Conservation (phyloP, 2,329 filamentous ascomycete genomes). For the Colletotrichum lentis region DNA sequence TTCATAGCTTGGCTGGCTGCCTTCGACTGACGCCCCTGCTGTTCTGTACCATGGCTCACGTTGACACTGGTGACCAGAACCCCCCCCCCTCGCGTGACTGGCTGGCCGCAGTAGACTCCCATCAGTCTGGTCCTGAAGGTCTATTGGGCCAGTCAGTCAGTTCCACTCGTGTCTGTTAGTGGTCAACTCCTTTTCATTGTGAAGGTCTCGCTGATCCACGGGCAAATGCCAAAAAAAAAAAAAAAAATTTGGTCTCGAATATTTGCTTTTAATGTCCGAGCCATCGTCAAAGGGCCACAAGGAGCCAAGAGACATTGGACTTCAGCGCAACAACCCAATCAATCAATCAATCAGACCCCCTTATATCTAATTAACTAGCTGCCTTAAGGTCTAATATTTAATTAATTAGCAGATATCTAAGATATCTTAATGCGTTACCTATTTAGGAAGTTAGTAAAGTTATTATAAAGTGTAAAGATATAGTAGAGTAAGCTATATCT, state of each 20-base stretch:
- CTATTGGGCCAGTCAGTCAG: background rate
- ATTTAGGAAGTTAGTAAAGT: too few relatives aligned
- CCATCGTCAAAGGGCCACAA: slow-evolving; percentile 5
- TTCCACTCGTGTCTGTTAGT: background rate
- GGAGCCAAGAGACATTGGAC: slow-evolving; percentile 2
- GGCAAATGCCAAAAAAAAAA: slow-evolving; percentile 28
- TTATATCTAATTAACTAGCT: too few relatives aligned
- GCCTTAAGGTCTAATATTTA: too few relatives aligned
- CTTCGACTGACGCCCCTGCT: background rate
- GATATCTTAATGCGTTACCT: too few relatives aligned
- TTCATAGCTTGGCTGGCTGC: slow-evolving; percentile 10
- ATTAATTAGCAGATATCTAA: too few relatives aligned
- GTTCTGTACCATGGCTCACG: background rate
- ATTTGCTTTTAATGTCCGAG: background rate
- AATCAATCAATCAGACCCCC: too few relatives aligned
- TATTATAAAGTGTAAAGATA: too few relatives aligned
- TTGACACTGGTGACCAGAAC: background rate
- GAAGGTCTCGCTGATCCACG: background rate
- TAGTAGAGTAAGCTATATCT: too few relatives aligned
- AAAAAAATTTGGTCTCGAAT: slow-evolving; percentile 4
- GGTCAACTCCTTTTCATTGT: background rate
- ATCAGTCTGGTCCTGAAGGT: background rate
- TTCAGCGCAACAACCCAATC: too few relatives aligned
- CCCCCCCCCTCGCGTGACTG: background rate
- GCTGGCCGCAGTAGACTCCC: background rate